Evolutionary conservation across 1,139 yeast genomes (phyloP).

Genomic region (Taiozyma sp.): DNA sequence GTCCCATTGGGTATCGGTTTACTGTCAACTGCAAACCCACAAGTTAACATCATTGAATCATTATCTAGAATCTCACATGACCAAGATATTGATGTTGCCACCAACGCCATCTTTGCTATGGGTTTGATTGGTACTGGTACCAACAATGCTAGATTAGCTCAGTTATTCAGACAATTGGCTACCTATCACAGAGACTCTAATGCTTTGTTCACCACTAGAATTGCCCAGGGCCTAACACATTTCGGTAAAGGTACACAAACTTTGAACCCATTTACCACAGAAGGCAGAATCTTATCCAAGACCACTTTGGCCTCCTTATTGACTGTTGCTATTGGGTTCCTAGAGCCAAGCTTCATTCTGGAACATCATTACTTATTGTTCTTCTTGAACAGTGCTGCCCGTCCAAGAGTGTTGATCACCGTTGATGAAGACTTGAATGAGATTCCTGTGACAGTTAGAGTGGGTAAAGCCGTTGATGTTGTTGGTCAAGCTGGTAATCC

Average conservation of each 20-base stretch:
- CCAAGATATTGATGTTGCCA: constrained; percentile 89
- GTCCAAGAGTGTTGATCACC: constrained; percentile 90
- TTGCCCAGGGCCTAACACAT: constrained; percentile 93
- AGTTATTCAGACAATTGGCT: constrained; percentile 89
- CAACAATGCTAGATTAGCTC: constrained; percentile 96
- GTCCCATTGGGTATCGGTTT: constrained; percentile 98
- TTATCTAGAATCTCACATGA: constrained; percentile 95
- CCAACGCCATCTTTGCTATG: constrained; percentile 94
- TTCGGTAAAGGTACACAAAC: constrained; percentile 92
- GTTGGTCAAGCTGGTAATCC: constrained; percentile 99
- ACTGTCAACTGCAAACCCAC: constrained; percentile 89
- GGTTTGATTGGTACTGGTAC: constrained; percentile 99
- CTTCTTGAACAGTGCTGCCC: constrained; percentile 82
- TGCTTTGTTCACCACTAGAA: constrained; percentile 85
- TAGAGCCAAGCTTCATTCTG: constrained; percentile 67
- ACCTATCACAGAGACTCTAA: constrained; percentile 91
- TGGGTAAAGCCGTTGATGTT: constrained; percentile 97
- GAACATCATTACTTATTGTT: constrained; percentile 79
- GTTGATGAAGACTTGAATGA: constrained; percentile 79
- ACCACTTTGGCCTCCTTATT: constrained; percentile 87
- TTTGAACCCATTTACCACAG: constrained; percentile 83
- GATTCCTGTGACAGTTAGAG: constrained; percentile 91
- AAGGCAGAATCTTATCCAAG: constrained; percentile 81
- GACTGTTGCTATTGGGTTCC: constrained; percentile 76
- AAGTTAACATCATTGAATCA: constrained; percentile 96